These are phyloP conservation scores for Pseudozyma sp. DNA, from an alignment of 1,284 basidiomycete genomes.

Conservation along the genomic window DNA sequence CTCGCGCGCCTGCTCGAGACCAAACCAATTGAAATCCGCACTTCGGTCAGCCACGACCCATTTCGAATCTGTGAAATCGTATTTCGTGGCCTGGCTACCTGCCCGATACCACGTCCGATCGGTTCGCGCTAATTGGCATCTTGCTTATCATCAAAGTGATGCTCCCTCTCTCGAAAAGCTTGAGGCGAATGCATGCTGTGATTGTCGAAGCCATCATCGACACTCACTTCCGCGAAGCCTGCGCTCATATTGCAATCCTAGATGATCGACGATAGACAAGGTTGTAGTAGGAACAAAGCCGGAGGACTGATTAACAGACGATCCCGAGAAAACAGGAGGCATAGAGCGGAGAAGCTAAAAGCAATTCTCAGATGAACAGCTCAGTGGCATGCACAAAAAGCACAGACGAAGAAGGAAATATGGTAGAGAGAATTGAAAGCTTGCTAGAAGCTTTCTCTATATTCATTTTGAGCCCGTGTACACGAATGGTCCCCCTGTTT, in stretches of 20 bases:
- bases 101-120: neutral
- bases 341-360: conserved; percentile 13
- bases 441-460: conserved; percentile 21
- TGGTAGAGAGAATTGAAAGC: conserved; percentile 9
- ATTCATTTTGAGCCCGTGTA: conserved; percentile 31
- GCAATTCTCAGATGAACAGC: conserved; percentile 24
- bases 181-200: neutral
- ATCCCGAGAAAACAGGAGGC: no score
- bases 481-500: conserved; percentile 46
- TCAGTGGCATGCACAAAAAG: conserved; percentile 10
- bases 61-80: neutral
- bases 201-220: no score
- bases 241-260: neutral
- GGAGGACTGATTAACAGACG: neutral
- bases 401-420: conserved; percentile 1
- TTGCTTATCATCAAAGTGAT: neutral
- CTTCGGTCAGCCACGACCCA: conserved; percentile 24
- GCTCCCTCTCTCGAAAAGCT: neutral
- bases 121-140: conserved; percentile 3
- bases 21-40: conserved; percentile 23
- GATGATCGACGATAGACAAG: neutral
- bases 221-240: neutral
- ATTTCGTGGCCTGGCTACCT: neutral
- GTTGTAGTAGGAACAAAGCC: neutral
- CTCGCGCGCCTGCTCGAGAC: conserved; percentile 10